Base-by-base conservation (phyloP, 1,284 basidiomycete genomes). In the Filobasidium uniguttulatum region DNA sequence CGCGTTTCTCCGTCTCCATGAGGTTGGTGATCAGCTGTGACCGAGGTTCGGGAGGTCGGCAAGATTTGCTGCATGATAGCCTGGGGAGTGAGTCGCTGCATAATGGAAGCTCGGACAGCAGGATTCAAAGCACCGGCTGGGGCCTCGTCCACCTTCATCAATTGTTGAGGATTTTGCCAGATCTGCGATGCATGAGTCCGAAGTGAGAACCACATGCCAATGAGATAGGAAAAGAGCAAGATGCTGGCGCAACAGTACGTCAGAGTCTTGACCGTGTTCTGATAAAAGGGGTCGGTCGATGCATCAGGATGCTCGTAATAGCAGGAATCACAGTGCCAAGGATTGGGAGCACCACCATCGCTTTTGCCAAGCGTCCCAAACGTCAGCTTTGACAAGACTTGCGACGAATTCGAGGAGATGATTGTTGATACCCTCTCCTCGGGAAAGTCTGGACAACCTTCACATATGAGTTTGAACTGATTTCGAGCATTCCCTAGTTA, bases 101-200 rank as follows among this genome's bases (percentile, higher is more conserved):
- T 85, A 48, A 87, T 59, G 2, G 85, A 84, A 19, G 80, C 63
- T 28, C 87, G 80, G 48, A 81, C 75, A 15, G 69, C 63, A 5
- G 60, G 57, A 71, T 77, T 58, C 17, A 65, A 52, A 57, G 67
- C 70, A 7, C 76, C 72, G 19, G 53, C 48, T 40, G 58, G 44
- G 14, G 80, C 60, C 45, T 65, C 60, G 38, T 88, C 85, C 50
- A 78, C 72, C 51, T 85, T 80, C 58, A 90, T 73, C 12, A 90
- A 73, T 54, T 82, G 84, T 61, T 88, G 85, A 2, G 89, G 89
- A 62, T 97, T 97, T 66, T 98, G 91, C 94, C 94, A 99, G 60
- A 99, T 99, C 66, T 98, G 94, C 14, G 85, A 83, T 3, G 94
- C 94, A 65, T 99, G 94, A 0, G 94, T 99, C 40, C 90, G 83